Conservation (phyloP, 768 basidiomycete species). For the Neoboletus subvelutipes region DNA sequence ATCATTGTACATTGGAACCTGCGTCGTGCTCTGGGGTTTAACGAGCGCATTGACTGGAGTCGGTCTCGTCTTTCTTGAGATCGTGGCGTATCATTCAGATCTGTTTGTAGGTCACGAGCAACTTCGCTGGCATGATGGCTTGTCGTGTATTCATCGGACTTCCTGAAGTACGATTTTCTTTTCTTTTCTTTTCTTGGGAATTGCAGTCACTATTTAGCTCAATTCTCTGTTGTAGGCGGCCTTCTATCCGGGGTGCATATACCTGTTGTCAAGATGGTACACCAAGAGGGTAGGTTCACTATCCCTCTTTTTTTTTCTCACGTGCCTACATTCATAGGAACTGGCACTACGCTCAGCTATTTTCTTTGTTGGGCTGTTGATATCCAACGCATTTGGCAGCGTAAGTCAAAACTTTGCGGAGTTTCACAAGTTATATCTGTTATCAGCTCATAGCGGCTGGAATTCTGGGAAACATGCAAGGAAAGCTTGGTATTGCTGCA, state of each 20-base stretch:
- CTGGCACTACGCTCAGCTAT: constrained; percentile 63
- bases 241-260: constrained; percentile 60
- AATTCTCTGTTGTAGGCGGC: constrained; percentile 40
- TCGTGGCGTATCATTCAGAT: too few species aligned
- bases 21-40: not conserved
- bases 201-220: not conserved
- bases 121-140: constrained; percentile 52
- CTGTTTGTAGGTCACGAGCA: constrained; percentile 9
- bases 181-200: too few species aligned
- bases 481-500: constrained; percentile 59
- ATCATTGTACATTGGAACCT: not conserved
- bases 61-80: too few species aligned
- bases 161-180: constrained; percentile 43
- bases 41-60: not conserved
- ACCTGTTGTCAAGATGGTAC: constrained; percentile 54
- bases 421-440: not conserved
- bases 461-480: constrained; percentile 68
- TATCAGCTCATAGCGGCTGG: constrained; percentile 69
- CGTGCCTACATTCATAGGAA: constrained; percentile 39
- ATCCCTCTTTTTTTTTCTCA: not conserved
- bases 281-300: constrained; percentile 33
- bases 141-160: constrained; percentile 64
- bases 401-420: constrained; percentile 35
- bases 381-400: constrained; percentile 67
- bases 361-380: constrained; percentile 56